These are phyloP conservation scores for Cochlearia excelsa DNA, from an alignment of 345 rosid genomes.

Conservation along the genomic window DNA sequence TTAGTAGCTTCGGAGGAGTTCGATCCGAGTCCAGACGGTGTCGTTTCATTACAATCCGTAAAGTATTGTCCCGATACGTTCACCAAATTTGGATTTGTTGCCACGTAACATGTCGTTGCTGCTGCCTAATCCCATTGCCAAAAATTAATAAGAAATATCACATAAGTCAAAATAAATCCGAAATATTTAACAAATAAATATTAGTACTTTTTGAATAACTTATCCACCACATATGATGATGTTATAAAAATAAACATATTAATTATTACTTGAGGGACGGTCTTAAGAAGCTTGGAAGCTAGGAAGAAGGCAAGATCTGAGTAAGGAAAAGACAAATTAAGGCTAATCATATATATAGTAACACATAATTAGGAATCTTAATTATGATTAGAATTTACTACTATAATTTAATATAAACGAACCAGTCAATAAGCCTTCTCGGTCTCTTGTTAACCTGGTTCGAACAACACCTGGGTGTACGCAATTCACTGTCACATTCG, in stretches of 20 bases:
- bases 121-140: constrained; percentile 59
- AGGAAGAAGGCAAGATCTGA: constrained; percentile 82
- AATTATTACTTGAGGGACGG: constrained; percentile 74
- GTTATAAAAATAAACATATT: neutral
- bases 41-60: constrained; percentile 83
- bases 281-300: constrained; percentile 78
- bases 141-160: constrained; percentile 5
- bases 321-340: constrained; percentile 20
- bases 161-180: constrained; percentile 17
- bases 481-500: constrained; percentile 82
- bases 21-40: constrained; percentile 66
- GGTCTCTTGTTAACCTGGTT: constrained; percentile 87
- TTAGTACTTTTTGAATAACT: too few relatives aligned
- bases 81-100: constrained; percentile 56
- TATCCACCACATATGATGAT: constrained; percentile 17
- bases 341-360: neutral
- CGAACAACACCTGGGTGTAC: constrained; percentile 94
- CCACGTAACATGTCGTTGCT: constrained; percentile 91
- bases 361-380: constrained; percentile 18
- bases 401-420: constrained; percentile 5
- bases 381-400: neutral
- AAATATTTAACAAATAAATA: constrained; percentile 3
- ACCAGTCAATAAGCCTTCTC: constrained; percentile 90
- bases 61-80: constrained; percentile 74
- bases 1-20: constrained; percentile 65